Evolutionary conservation across 352 stramenopile genomes (phyloP), one percentile per base, ranked within the genome.

Genomic region (Pythium coloratum): DNA sequence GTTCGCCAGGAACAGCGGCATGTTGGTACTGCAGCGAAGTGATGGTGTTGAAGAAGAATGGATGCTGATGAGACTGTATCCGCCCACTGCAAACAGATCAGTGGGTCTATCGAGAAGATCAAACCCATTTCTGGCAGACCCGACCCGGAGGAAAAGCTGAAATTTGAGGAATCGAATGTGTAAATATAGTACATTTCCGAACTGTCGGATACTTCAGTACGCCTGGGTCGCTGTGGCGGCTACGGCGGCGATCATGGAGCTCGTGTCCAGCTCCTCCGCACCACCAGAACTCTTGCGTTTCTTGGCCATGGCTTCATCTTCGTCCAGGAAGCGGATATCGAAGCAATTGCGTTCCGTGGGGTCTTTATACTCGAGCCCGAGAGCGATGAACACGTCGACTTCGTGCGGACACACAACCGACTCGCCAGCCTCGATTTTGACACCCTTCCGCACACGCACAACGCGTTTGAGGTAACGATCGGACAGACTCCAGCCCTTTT

Each of bases 1-100:
- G 71, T 93, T 93, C 53, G 82, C 86, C n/a, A 95, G 82, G 74
- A 95, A 95, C 28, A 95, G 80, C 81, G 86, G 76, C 85, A 94
- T 94, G 13, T 10, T 16, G 28, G n/a, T 20, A 33, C 26, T 24
- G 24, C 30, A 53, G 20, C 8, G 32, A 34, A n/a, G n/a, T 54
- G 24, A 26, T 24, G 26, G n/a, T 57, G 56, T 65, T 66, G 55
- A 69, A 59, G 54, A 64, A 59, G 54, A 16, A 24, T 46, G 18
- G 44, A 51, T 51, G 44, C 44, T 0, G 6, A 30, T 50, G 42
- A 26, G 12, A 12, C 9, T 46, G 38, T 32, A 24, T 6, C 44
- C 16, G 4, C 18, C 16, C n/a, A 12, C 18, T 51, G 44, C 5
- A 9, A 51, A 30, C 18, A 24, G 50, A 57, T 57, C 26, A 20